Evolutionary conservation across 164 flowering plant species (phyloP), one percentile per base, ranked within the genome.

Genomic region (Vitis rotundifolia): DNA sequence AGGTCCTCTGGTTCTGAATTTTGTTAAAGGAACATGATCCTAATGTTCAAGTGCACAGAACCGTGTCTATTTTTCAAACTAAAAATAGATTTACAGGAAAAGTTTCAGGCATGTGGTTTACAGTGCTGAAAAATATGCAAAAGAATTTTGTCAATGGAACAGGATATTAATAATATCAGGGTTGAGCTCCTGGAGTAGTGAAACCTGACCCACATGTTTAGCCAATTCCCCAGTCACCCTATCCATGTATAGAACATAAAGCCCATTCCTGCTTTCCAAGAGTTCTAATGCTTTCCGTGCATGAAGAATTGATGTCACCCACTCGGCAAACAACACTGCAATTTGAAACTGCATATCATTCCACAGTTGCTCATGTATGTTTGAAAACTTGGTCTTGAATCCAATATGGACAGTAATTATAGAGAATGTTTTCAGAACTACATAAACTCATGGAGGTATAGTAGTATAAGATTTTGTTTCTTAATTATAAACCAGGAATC

Each of bases 211-310:
- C 3, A 87, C 73, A 70, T 73, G 82, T 69, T 83, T 89, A 31
- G 88, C 87, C 78, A 94, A 74, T 63, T 81, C 84, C 58, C 94
- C 94, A 1, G 68, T 80, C 64, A 95, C 85, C 13, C 96, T 85
- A 63, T 93, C 99, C 90, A 92, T 82, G 86, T 93, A 95, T 2
- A 91, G 78, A 50, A 82, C 73, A 67, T 93, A 93, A 48, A 95
- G 89, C 66, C 93, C 92, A 61, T 81, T 85, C 84, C 98, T 84
- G 86, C 77, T 86, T 77, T 95, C 99, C 74, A 92, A 67, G 37
- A 83, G 78, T 54, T 80, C 81, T 49, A 91, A 56, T 62, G 88
- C 85, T 79, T 86, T 88, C 44, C 84, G 70, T 14, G 92, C 88
- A 59, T 85, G 94, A 68, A 86, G 69, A 69, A 90, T 54, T 2